phyloP scores from a whole-genome alignment of 495 filamentous ascomycete genomes.

The Aspergillus incahuasiensis region DNA sequence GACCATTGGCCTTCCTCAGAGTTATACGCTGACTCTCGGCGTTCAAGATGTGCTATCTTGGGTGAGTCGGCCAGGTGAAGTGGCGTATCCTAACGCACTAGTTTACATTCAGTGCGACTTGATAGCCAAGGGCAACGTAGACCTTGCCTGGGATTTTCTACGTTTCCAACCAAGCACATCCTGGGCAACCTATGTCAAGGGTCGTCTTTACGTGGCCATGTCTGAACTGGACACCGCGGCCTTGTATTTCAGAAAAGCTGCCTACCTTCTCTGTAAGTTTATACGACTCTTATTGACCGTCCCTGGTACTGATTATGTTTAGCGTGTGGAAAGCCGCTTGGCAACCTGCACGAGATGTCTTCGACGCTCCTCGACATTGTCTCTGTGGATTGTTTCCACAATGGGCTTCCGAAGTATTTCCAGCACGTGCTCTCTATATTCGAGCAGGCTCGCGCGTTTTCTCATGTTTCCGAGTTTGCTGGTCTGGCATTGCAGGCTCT shows the following conservation, averaged over 20 bases:
- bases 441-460: slow-evolving; percentile 67
- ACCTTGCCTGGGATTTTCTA: slow-evolving; percentile 71
- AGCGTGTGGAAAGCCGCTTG: slow-evolving; percentile 43
- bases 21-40: slow-evolving; percentile 43
- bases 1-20: slow-evolving; percentile 37
- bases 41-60: slow-evolving; percentile 48
- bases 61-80: slow-evolving; percentile 42
- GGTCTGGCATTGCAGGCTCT: slow-evolving; percentile 68
- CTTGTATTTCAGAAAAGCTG: slow-evolving; percentile 73
- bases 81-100: slow-evolving; percentile 43
- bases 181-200: slow-evolving; percentile 85
- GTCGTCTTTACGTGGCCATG: slow-evolving; percentile 68
- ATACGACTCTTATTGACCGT: not conserved
- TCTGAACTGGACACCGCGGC: slow-evolving; percentile 69
- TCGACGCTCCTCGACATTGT: slow-evolving; percentile 65
- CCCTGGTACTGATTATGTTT: slow-evolving; percentile 5
- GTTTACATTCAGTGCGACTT: slow-evolving; percentile 65
- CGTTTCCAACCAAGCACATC: slow-evolving; percentile 58
- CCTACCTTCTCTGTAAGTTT: slow-evolving; percentile 72
- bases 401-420: slow-evolving; percentile 78
- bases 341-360: slow-evolving; percentile 46
- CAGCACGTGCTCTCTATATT: slow-evolving; percentile 79
- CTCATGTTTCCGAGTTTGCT: slow-evolving; percentile 80
- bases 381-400: slow-evolving; percentile 66
- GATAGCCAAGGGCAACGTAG: slow-evolving; percentile 61